phyloP scores from a whole-genome alignment of 2,329 filamentous ascomycete species.

The Pseudopyrenochaeta lycopersici region DNA sequence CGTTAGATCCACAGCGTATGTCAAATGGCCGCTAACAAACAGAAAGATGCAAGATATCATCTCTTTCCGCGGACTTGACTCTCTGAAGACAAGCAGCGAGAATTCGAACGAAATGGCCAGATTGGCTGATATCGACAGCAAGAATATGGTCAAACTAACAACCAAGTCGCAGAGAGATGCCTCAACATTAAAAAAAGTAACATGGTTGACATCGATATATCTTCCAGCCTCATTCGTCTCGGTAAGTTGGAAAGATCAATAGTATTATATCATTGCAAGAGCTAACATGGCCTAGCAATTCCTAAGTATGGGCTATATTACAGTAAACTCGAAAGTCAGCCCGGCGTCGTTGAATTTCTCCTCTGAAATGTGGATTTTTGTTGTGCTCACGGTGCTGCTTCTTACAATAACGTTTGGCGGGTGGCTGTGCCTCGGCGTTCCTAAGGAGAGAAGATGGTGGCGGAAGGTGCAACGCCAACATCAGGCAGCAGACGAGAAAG shows the following conservation, averaged over 20 bases:
- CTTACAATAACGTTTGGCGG: constrained; percentile 8
- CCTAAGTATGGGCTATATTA: constrained; percentile 17
- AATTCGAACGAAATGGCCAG: constrained; percentile 12
- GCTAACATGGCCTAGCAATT: constrained; percentile 10
- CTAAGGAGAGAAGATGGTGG: background rate
- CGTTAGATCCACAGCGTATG: background rate
- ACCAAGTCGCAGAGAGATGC: constrained; percentile 15
- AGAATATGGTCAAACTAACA: constrained; percentile 16
- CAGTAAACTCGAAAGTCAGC: constrained; percentile 2
- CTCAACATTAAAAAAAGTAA: constrained; percentile 18
- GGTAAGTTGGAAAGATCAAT: constrained; percentile 2
- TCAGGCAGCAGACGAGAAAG: background rate
- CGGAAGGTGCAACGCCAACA: background rate
- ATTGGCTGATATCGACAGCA: constrained; percentile 12
- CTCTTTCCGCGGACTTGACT: constrained; percentile 11
- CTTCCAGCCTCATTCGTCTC: constrained; percentile 21
- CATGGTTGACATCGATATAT: constrained; percentile 17
- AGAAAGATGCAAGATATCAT: constrained; percentile 16
- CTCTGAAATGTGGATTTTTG: constrained; percentile 15
- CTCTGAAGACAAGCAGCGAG: constrained; percentile 10
- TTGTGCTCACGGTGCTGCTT: constrained; percentile 6
- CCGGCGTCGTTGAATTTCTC: constrained; percentile 8
- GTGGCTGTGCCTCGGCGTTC: constrained; percentile 8
- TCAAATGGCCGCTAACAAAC: background rate
- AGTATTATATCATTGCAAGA: background rate